phyloP scores from a whole-genome alignment of 352 stramenopile genomes.

The Globisporangium rhizosaccharum region DNA sequence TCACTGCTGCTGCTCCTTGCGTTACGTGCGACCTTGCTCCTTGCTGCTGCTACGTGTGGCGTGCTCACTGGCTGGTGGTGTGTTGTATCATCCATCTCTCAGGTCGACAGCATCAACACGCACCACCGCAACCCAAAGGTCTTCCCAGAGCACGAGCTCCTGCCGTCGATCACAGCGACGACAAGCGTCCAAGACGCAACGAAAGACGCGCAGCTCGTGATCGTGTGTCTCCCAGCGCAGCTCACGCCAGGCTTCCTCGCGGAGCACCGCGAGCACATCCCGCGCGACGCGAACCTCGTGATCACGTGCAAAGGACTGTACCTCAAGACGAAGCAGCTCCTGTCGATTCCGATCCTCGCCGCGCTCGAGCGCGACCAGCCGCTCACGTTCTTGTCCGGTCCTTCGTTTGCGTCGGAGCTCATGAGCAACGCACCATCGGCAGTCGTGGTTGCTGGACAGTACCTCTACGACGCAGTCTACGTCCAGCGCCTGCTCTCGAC shows the following conservation, averaged over 20 bases:
- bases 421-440: slow-evolving; percentile 92
- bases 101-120: slow-evolving; percentile 91
- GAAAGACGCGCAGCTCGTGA: slow-evolving; percentile 86
- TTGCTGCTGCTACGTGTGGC: background rate
- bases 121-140: slow-evolving; percentile 89
- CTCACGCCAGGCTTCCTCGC: slow-evolving; percentile 90
- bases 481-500: slow-evolving; percentile 84
- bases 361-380: slow-evolving; percentile 89
- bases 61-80: too few species aligned
- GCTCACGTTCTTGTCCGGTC: slow-evolving; percentile 93
- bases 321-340: slow-evolving; percentile 92
- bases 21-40: background rate
- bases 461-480: slow-evolving; percentile 84
- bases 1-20: background rate
- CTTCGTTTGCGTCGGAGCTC: slow-evolving; percentile 97
- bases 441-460: slow-evolving; percentile 93
- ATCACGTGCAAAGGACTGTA: slow-evolving; percentile 96
- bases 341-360: slow-evolving; percentile 93
- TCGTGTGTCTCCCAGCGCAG: slow-evolving; percentile 96
- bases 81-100: background rate
- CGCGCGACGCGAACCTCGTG: slow-evolving; percentile 87
- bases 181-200: slow-evolving; percentile 85
- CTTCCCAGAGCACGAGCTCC: slow-evolving; percentile 87
- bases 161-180: slow-evolving; percentile 83
- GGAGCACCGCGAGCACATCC: slow-evolving; percentile 84